phyloP scores from a whole-genome alignment of 345 rosid genomes.

The Viola odorata region DNA sequence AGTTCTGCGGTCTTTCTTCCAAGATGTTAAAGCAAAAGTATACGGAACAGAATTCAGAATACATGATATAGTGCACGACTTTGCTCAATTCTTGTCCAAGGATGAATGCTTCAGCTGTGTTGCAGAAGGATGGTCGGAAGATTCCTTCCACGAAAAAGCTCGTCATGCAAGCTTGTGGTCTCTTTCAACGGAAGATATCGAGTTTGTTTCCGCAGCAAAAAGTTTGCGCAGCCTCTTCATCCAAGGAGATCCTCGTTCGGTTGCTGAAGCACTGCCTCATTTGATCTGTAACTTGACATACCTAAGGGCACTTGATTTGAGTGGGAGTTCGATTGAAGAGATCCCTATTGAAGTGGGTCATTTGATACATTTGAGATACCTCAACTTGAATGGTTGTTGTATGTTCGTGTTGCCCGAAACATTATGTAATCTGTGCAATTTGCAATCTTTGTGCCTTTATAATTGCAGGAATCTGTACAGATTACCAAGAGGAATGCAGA shows the following conservation, averaged over 20 bases:
- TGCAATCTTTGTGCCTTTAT: background rate
- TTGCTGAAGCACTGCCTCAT: background rate
- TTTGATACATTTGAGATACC: slow-evolving; percentile 10
- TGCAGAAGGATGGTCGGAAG: background rate
- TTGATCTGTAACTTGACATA: background rate
- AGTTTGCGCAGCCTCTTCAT: slow-evolving; percentile 3
- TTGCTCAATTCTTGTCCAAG: background rate
- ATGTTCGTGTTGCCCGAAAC: slow-evolving; percentile 4
- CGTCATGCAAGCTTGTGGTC: background rate
- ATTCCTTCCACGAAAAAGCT: background rate
- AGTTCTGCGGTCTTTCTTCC: slow-evolving; percentile 3
- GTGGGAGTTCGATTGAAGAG: background rate
- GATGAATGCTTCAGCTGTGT: slow-evolving; percentile 3
- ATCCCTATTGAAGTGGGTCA: slow-evolving; percentile 1
- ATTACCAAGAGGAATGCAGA: slow-evolving; percentile 9
- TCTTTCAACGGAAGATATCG: background rate
- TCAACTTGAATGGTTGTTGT: background rate
- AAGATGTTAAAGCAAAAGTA: background rate
- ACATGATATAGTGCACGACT: slow-evolving; percentile 14
- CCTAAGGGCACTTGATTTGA: slow-evolving; percentile 4
- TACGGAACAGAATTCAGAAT: background rate
- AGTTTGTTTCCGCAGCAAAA: background rate
- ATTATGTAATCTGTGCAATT: slow-evolving; percentile 9
- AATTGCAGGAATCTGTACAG: fast-evolving
- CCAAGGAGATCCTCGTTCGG: too few species aligned